Base-by-base conservation (phyloP, 371 early-diverging fungal species). In the Chytridium lagenaria region DNA sequence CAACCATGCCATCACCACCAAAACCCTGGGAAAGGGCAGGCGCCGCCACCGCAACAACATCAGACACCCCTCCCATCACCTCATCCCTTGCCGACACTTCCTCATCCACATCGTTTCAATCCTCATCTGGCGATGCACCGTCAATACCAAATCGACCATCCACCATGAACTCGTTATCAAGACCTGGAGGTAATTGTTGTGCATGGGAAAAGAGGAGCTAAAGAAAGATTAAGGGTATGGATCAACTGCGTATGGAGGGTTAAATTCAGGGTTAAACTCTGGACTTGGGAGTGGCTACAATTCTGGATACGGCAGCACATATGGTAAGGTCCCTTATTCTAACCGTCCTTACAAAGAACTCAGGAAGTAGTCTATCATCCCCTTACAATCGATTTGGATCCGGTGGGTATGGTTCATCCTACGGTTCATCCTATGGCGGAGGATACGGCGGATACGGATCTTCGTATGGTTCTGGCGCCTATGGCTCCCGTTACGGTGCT, bases 11-110 rank as follows among this genome's bases (percentile, higher is more conserved):
- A 16, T 94, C 94, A 50, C 97, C 97, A 63, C 93, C 95, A 75
- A 97, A 97, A 76, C 97, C 97, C 49, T 97, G 97, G 97, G 97
- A 97, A 81, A 79, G 80, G 44, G 55, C 84, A 50, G 71, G 80
- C 38, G 76, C 76, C 33, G 65, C 72, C 51, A 66, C 71, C 28
- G 70, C 77, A 69, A 59, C n/a, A 57, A 10, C 57, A 57, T 70
- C 55, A 5, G 36, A 39, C 51, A 31, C 79, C 49, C n/a, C n/a
- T 10, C 44, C 67, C 22, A 61, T 70, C 16, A 55, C 80, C 33
- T 59, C 70, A 0, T 57, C 86, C 37, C 37, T 68, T 74, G 0
- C 69, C 82, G 37, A 70, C 80, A 5, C 75, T 81, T 1, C 72
- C 83, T 22, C 80, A 81, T 22, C 71, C 74, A 36, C 82, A 77